A percentile compares a stretch with the other conserved stretches of the same genome.
phyloP scores from a whole-genome alignment of 2,329 filamentous ascomycete species.

The Aspergillus sp. region DNA sequence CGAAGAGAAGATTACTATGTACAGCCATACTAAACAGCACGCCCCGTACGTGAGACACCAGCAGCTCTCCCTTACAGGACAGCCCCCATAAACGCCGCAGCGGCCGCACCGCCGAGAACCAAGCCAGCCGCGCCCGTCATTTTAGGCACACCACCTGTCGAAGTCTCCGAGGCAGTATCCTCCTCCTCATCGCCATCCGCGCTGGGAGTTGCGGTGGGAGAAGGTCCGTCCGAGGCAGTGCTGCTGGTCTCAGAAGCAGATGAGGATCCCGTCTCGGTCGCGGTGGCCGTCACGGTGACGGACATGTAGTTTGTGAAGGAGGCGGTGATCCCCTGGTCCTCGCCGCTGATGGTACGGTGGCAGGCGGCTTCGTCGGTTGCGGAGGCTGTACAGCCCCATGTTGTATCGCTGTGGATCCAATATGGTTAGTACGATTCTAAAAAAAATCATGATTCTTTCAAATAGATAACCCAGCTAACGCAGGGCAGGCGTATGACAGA shows the following conservation, averaged over 20 bases:
- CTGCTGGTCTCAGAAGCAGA: background rate
- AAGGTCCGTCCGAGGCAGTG: background rate
- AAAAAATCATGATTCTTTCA: no score
- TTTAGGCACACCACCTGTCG: background rate
- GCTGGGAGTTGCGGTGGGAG: background rate
- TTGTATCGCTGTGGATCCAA: background rate
- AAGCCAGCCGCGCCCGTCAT: background rate
- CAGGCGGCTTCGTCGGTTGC: background rate
- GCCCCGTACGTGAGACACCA: no score
- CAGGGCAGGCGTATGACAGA: no score
- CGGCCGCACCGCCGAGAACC: background rate
- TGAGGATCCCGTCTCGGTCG: background rate
- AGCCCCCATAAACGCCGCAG: background rate
- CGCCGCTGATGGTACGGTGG: slow-evolving; percentile 2
- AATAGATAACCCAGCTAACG: no score
- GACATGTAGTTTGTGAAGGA: background rate
- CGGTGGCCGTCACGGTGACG: background rate
- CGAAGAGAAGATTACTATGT: no score
- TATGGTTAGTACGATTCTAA: no score
- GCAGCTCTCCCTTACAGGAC: background rate
- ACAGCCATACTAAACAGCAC: no score
- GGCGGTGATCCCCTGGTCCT: background rate
- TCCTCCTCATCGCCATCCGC: background rate
- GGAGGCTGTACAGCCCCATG: background rate
- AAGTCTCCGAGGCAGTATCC: background rate